A percentile compares a stretch with the other conserved stretches of the same genome.
Conservation (phyloP, 2,329 filamentous ascomycete genomes). For the Ophiostoma triangulosporum region DNA sequence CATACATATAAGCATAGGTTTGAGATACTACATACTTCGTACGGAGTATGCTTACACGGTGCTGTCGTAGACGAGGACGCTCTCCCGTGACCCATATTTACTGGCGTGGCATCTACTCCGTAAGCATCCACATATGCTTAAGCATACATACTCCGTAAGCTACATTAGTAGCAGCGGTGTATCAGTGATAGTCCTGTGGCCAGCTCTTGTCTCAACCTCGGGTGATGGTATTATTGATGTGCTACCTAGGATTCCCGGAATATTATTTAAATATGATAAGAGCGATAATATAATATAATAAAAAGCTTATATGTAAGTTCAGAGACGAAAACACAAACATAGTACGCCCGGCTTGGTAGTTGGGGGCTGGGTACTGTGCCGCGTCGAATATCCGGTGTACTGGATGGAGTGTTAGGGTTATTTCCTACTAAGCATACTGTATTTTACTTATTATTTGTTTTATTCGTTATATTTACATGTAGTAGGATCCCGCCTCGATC, state of each 20-base stretch:
- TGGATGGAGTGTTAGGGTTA: not conserved
- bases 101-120: not conserved
- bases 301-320: not conserved
- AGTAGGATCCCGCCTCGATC: too few species aligned
- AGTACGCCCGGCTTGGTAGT: not conserved
- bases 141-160: too few species aligned
- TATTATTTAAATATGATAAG: too few species aligned
- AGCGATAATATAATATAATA: not conserved
- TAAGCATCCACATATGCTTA: not conserved
- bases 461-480: too few species aligned
- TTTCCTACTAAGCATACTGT: too few species aligned
- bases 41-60: too few species aligned
- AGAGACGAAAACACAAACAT: not conserved
- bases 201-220: too few species aligned
- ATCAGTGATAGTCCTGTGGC: too few species aligned
- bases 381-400: not conserved
- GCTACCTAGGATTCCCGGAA: too few species aligned
- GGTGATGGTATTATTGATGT: too few species aligned
- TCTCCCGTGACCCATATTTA: constrained; percentile 2
- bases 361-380: not conserved
- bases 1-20: not conserved
- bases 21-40: not conserved
- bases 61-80: constrained; percentile 2
- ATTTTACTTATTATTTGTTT: not conserved
- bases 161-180: too few species aligned